phyloP scores from a whole-genome alignment of 2,329 filamentous ascomycete genomes.

The Aspergillus puulaauensis region DNA sequence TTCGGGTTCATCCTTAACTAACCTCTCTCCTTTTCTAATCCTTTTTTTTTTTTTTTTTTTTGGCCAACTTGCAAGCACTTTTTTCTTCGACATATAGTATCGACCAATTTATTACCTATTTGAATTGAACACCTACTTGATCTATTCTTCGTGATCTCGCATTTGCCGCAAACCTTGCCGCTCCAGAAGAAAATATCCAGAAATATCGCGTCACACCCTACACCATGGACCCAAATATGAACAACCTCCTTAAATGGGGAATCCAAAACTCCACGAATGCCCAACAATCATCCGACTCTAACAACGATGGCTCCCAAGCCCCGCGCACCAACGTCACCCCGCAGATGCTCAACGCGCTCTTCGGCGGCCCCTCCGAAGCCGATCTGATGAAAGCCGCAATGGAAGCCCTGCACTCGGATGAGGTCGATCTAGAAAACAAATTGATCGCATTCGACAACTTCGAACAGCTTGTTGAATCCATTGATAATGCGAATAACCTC shows the following conservation, averaged over 20 bases:
- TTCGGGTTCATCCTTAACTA: not conserved
- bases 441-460: slow-evolving; percentile 90
- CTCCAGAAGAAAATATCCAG: not conserved
- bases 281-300: slow-evolving; percentile 31
- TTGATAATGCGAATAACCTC: slow-evolving; percentile 98
- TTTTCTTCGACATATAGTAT: not conserved
- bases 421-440: slow-evolving; percentile 71
- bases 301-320: slow-evolving; percentile 30
- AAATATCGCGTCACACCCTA: slow-evolving; percentile 3
- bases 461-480: slow-evolving; percentile 84
- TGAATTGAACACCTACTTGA: not conserved
- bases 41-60: not conserved
- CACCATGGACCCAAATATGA: slow-evolving; percentile 64
- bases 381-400: slow-evolving; percentile 89
- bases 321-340: slow-evolving; percentile 57
- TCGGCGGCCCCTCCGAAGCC: slow-evolving; percentile 84
- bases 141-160: not conserved
- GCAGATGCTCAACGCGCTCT: slow-evolving; percentile 69
- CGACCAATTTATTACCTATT: not conserved
- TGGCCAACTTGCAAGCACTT: not conserved
- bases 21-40: not conserved
- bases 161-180: not conserved
- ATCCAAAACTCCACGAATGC: slow-evolving; percentile 58
- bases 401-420: slow-evolving; percentile 67
- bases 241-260: slow-evolving; percentile 78